Evolutionary conservation across 306 rosid species (phyloP), one percentile per base, ranked within the genome.

Genomic region (Albizia julibrissin): DNA sequence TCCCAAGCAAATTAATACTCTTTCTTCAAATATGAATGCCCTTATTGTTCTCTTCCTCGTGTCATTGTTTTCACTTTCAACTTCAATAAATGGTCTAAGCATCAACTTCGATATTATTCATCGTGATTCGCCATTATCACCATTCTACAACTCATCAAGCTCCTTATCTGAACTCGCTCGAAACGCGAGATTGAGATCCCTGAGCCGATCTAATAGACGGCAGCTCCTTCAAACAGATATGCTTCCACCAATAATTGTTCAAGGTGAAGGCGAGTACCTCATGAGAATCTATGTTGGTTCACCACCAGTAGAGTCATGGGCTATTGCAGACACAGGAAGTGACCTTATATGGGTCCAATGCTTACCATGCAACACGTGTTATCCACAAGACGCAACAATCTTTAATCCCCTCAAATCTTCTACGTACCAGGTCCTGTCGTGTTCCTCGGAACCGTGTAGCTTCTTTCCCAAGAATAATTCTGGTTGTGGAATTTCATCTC

Each of bases 321-420:
- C 67, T 12, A 3, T 80, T 1, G 74, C 43, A 44, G 84, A 73
- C 67, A 61, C 79, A 18, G 84, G 84, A 61, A 15, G 84, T 18
- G 52, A 80, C 16, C 74, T 72, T 5, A 33, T 73, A 13, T 80
- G 79, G 79, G 39, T 80, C 5, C 84, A 72, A 34, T 80, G 79
- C 40, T 46, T 9, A 10, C 79, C 79, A 44, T 72, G 73, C 3
- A 3, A 56, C 65, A 4, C 8, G 0, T 72, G 79, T 47, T 72
- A 61, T 3, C 78, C 64, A 1, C 78, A 80, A 21, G 3, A 43
- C 2, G 9, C 21, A 0, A 50, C 72, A 1, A 9, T 62, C 8
- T 61, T 80, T 34, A 37, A 72, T 22, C 73, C 84, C 24, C 2
- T 1, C 0, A 40, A 66, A 0, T 81, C 80, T 18, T 16, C 49